Evolutionary conservation across 768 basidiomycete species (phyloP).

Genomic region (Rossbeevera mucosa): DNA sequence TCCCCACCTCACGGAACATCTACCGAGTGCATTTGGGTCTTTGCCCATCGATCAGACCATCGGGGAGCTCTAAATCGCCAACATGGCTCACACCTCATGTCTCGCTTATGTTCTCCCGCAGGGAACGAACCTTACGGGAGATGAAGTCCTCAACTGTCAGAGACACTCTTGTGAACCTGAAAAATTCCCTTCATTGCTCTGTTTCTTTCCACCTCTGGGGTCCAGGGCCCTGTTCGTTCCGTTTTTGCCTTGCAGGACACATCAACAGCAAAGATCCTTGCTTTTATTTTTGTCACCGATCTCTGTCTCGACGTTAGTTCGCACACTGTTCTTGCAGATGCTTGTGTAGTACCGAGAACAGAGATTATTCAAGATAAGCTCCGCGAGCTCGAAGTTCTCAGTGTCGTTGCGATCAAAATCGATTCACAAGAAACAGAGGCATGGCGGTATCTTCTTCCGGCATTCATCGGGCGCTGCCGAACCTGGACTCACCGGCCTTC

Average conservation of each 20-base stretch:
- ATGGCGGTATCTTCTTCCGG: slow-evolving; percentile 52
- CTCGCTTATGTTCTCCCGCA: slow-evolving; percentile 29
- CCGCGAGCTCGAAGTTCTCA: slow-evolving; percentile 5
- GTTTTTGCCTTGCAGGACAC: slow-evolving; percentile 19
- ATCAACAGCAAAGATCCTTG: slow-evolving; percentile 22
- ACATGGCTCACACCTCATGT: slow-evolving; percentile 34
- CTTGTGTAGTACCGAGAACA: slow-evolving; percentile 41
- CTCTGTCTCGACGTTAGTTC: slow-evolving; percentile 46
- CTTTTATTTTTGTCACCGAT: slow-evolving; percentile 43
- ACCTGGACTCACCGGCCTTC: slow-evolving; percentile 43
- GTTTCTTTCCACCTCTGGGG: slow-evolving; percentile 25
- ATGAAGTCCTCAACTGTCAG: not conserved
- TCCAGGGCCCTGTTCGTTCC: slow-evolving; percentile 13
- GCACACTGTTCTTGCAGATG: slow-evolving; percentile 50
- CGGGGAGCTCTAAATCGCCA: slow-evolving; percentile 1
- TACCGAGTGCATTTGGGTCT: slow-evolving; percentile 37
- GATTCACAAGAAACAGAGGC: slow-evolving; percentile 23
- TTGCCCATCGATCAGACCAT: slow-evolving; percentile 31
- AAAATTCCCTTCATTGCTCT: slow-evolving; percentile 30
- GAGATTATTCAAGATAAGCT: slow-evolving; percentile 3
- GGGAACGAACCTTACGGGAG: slow-evolving; percentile 23
- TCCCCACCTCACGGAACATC: slow-evolving; percentile 32
- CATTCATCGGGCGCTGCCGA: slow-evolving; percentile 49
- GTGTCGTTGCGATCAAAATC: slow-evolving; percentile 11
- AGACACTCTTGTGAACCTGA: slow-evolving; percentile 31